Conservation (phyloP, 345 rosid genomes). For the Turnera subulata region DNA sequence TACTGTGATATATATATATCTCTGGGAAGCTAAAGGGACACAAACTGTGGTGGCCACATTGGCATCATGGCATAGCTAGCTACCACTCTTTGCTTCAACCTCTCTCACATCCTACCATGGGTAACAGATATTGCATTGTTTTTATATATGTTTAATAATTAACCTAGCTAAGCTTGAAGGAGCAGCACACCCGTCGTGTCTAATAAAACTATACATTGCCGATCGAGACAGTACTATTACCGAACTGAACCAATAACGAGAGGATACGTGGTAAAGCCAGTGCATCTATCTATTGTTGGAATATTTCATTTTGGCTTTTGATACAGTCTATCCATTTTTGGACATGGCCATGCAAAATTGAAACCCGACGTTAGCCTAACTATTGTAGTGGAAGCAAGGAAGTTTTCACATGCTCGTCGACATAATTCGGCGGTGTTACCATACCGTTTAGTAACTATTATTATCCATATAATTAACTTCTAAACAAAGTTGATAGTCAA, state of each 20-base stretch:
- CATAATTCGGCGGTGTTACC: not conserved
- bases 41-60: too few relatives aligned
- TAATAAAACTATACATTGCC: not conserved
- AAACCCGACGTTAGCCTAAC: slow-evolving; percentile 54
- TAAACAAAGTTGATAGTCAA: not conserved
- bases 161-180: not conserved
- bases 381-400: slow-evolving; percentile 23
- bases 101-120: too few relatives aligned
- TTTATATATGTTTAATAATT: too few relatives aligned
- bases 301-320: not conserved
- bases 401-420: slow-evolving; percentile 31
- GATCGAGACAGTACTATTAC: not conserved
- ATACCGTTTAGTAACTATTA: not conserved
- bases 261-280: not conserved
- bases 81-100: too few relatives aligned
- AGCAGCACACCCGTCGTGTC: not conserved
- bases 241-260: not conserved
- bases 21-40: too few relatives aligned
- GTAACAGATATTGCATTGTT: too few relatives aligned
- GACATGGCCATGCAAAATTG: slow-evolving; percentile 45
- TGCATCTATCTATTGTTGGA: too few relatives aligned
- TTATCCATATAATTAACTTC: not conserved
- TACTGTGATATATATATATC: too few relatives aligned
- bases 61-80: too few relatives aligned
- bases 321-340: slow-evolving; percentile 1